Conservation (phyloP, 2,329 filamentous ascomycete genomes). For the Magnaporthiopsis incrustans region DNA sequence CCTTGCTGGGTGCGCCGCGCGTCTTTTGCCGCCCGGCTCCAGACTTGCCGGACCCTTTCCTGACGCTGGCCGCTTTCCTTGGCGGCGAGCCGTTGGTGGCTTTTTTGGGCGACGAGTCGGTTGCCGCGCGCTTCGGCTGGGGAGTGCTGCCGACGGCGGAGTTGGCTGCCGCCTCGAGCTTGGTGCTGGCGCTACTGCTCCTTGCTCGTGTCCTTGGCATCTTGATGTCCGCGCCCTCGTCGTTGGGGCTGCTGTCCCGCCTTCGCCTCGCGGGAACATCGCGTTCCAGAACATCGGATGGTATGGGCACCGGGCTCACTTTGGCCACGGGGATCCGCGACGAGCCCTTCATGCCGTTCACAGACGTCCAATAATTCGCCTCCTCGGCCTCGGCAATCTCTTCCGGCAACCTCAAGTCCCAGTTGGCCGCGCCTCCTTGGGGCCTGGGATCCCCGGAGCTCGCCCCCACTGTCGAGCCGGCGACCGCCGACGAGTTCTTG, state of each 20-base stretch:
- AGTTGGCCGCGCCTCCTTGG: conserved; percentile 40
- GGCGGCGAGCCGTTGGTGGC: conserved; percentile 43
- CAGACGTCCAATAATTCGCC: conserved; percentile 40
- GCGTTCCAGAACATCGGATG: conserved; percentile 63
- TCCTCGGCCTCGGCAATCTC: conserved; percentile 61
- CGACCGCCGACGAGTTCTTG: conserved; percentile 35
- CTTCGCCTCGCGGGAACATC: conserved; percentile 60
- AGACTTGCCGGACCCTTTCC: conserved; percentile 36
- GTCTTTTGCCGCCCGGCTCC: conserved; percentile 50
- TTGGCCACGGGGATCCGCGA: conserved; percentile 86
- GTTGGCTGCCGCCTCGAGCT: conserved; percentile 36
- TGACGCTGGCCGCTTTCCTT: conserved; percentile 36
- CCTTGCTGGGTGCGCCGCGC: conserved; percentile 46
- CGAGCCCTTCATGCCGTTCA: conserved; percentile 47
- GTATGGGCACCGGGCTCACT: conserved; percentile 67
- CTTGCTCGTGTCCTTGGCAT: conserved; percentile 58
- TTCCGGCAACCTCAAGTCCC: conserved; percentile 70
- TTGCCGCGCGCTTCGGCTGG: conserved; percentile 29
- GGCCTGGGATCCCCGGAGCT: conserved; percentile 24
- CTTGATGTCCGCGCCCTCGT: conserved; percentile 46
- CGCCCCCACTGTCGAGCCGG: conserved; percentile 5
- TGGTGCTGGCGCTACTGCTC: conserved; percentile 61
- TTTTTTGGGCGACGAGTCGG: conserved; percentile 44
- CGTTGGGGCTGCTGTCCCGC: conserved; percentile 41
- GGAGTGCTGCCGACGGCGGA: conserved; percentile 17